Percentiles rank a stretch among this genome's conserved stretches.
Evolutionary conservation across 2,329 filamentous ascomycete genomes (phyloP).

Genomic region (Alternaria metachromatica): DNA sequence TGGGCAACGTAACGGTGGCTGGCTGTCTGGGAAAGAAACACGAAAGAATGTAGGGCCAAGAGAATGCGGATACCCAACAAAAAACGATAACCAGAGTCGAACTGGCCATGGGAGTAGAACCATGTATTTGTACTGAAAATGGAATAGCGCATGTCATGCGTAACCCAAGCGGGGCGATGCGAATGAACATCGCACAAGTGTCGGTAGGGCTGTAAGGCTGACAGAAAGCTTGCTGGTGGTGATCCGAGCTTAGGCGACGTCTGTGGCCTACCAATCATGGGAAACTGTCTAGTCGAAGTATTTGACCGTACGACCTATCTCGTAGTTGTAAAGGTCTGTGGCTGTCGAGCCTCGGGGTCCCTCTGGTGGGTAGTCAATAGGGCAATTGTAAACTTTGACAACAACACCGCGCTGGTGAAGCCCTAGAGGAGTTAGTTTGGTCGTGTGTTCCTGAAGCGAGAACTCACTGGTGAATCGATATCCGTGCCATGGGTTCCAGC

Average conservation of each 20-base stretch:
- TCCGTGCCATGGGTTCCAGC: background rate
- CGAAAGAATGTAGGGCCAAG: background rate
- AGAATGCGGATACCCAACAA: background rate
- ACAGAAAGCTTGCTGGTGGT: background rate
- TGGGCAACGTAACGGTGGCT: background rate
- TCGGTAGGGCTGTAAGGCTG: background rate
- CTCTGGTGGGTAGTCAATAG: slow-evolving; percentile 9
- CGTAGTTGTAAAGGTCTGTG: slow-evolving; percentile 24
- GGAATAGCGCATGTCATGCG: background rate
- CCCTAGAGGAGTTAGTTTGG: slow-evolving; percentile 19
- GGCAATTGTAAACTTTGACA: slow-evolving; percentile 29
- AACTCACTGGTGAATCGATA: slow-evolving; percentile 32
- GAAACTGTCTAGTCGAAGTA: slow-evolving; percentile 24
- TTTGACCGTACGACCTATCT: slow-evolving; percentile 22
- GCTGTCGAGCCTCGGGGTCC: background rate
- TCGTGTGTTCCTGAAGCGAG: background rate
- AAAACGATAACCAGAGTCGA: background rate
- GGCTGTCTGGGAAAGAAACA: background rate
- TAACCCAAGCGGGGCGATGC: background rate
- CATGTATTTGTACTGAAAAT: no score
- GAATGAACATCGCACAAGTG: no score
- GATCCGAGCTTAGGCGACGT: slow-evolving; percentile 17
- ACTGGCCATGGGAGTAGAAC: background rate
- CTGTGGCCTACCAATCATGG: background rate
- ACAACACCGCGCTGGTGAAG: slow-evolving; percentile 33